Evolutionary conservation across 2,329 filamentous ascomycete species (phyloP).

Genomic region (Neopestalotiopsis clavispora): DNA sequence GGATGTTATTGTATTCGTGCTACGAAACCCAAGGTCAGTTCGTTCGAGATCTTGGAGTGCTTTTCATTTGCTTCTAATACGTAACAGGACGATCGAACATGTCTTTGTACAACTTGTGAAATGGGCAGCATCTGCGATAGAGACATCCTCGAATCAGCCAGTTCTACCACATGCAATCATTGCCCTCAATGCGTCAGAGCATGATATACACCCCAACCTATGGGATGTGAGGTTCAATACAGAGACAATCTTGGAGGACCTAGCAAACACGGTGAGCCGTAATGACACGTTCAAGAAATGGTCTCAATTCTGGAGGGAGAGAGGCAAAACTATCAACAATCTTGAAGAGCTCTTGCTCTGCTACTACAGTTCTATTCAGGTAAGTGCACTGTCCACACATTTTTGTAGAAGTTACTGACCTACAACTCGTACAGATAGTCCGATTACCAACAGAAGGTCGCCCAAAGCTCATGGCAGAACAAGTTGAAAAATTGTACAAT

Average conservation of each 20-base stretch:
- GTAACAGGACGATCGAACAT: conserved; percentile 38
- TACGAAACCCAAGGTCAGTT: conserved; percentile 38
- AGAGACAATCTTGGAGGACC: conserved; percentile 32
- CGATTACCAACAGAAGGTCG: conserved; percentile 47
- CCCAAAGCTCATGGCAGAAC: conserved; percentile 48
- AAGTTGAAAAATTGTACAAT: conserved; percentile 46
- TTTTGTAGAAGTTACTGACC: too few species aligned
- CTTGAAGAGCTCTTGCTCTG: conserved; percentile 46
- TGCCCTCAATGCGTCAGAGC: conserved; percentile 46
- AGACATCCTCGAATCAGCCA: conserved; percentile 56
- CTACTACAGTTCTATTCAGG: conserved; percentile 50
- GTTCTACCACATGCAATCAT: conserved; percentile 55
- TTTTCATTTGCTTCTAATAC: too few species aligned
- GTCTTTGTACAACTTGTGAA: conserved; percentile 44
- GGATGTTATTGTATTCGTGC: conserved; percentile 45
- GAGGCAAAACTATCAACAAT: conserved; percentile 42
- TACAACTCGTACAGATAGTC: too few species aligned
- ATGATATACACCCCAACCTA: conserved; percentile 30
- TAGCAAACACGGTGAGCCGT: conserved; percentile 32
- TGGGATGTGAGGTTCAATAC: conserved; percentile 40
- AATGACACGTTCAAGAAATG: conserved; percentile 33
- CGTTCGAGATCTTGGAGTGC: too few species aligned
- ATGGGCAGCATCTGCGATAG: conserved; percentile 51
- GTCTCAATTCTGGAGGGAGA: conserved; percentile 38
- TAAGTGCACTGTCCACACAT: too few species aligned